Evolutionary conservation across 1,284 basidiomycete genomes (phyloP).

Genomic region (Ustilago nuda): DNA sequence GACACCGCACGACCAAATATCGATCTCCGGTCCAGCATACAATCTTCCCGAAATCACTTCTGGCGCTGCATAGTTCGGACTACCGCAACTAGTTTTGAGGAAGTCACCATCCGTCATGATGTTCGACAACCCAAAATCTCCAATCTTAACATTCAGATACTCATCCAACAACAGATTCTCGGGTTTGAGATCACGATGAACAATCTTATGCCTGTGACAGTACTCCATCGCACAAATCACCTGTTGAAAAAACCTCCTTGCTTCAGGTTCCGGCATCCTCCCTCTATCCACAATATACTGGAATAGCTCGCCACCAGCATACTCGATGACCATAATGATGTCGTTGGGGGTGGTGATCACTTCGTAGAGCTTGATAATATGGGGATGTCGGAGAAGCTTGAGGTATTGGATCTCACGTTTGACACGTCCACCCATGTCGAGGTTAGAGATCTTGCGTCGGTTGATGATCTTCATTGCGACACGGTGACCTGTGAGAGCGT

Average conservation of each 20-base stretch:
- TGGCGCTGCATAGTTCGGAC: slow-evolving; percentile 68
- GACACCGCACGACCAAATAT: slow-evolving; percentile 69
- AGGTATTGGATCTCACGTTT: slow-evolving; percentile 78
- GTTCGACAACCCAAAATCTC: slow-evolving; percentile 69
- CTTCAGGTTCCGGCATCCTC: slow-evolving; percentile 65
- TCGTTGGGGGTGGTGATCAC: slow-evolving; percentile 68
- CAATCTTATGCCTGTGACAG: slow-evolving; percentile 68
- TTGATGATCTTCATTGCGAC: slow-evolving; percentile 99
- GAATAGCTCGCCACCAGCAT: slow-evolving; percentile 68
- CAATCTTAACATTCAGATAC: slow-evolving; percentile 68
- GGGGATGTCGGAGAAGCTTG: slow-evolving; percentile 66
- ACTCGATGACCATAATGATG: slow-evolving; percentile 70
- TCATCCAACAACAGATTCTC: slow-evolving; percentile 68
- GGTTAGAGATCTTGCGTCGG: slow-evolving; percentile 89
- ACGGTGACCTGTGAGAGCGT: slow-evolving; percentile 91
- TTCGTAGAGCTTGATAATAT: slow-evolving; percentile 69
- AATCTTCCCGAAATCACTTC: slow-evolving; percentile 67
- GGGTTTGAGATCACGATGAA: slow-evolving; percentile 67
- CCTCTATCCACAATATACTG: slow-evolving; percentile 69
- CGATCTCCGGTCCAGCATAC: slow-evolving; percentile 69
- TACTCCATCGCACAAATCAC: slow-evolving; percentile 68
- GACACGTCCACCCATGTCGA: slow-evolving; percentile 78
- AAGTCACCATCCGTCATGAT: slow-evolving; percentile 69
- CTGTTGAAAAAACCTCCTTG: slow-evolving; percentile 68
- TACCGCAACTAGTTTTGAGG: slow-evolving; percentile 68